Percentiles rank a stretch among this genome's conserved stretches.
phyloP scores from a whole-genome alignment of 2,329 filamentous ascomycete genomes.

The Fusarium musae region DNA sequence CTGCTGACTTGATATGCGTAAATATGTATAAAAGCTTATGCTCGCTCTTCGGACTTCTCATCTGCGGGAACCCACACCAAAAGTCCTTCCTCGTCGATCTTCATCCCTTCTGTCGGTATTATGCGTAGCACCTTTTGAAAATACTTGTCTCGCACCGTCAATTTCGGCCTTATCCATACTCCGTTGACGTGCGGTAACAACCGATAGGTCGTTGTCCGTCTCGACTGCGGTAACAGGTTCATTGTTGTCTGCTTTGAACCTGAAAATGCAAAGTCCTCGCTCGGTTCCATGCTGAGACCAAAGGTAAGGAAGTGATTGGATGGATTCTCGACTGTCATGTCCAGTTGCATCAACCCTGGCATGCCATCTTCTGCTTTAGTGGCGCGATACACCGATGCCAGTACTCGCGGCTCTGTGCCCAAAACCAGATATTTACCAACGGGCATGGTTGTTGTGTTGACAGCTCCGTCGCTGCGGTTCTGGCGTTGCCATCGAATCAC shows the following conservation, averaged over 20 bases:
- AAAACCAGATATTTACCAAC: slow-evolving; percentile 85
- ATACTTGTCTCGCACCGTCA: slow-evolving; percentile 87
- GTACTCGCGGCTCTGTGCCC: slow-evolving; percentile 85
- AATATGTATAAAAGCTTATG: not conserved
- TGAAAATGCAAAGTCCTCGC: slow-evolving; percentile 91
- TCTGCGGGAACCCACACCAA: slow-evolving; percentile 67
- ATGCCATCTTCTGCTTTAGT: slow-evolving; percentile 41
- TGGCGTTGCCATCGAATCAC: slow-evolving; percentile 80
- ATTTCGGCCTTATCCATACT: slow-evolving; percentile 75
- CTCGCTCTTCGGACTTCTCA: slow-evolving; percentile 11
- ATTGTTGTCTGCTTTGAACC: slow-evolving; percentile 84
- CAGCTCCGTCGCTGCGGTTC: slow-evolving; percentile 42
- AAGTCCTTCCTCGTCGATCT: slow-evolving; percentile 71
- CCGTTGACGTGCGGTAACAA: slow-evolving; percentile 75
- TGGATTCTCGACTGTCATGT: slow-evolving; percentile 86
- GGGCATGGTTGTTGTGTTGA: slow-evolving; percentile 75
- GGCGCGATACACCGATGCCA: slow-evolving; percentile 67
- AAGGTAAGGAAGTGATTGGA: slow-evolving; percentile 96
- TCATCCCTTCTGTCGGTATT: slow-evolving; percentile 79
- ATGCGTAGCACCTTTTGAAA: slow-evolving; percentile 91
- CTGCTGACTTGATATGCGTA: not conserved
- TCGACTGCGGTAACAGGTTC: slow-evolving; percentile 84
- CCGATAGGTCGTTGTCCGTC: slow-evolving; percentile 78
- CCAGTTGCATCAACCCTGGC: slow-evolving; percentile 56
- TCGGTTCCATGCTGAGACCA: slow-evolving; percentile 90